These are phyloP conservation scores for Ophiostoma sp. DNA, from an alignment of 2,329 filamentous ascomycete genomes.

Conservation along the genomic window DNA sequence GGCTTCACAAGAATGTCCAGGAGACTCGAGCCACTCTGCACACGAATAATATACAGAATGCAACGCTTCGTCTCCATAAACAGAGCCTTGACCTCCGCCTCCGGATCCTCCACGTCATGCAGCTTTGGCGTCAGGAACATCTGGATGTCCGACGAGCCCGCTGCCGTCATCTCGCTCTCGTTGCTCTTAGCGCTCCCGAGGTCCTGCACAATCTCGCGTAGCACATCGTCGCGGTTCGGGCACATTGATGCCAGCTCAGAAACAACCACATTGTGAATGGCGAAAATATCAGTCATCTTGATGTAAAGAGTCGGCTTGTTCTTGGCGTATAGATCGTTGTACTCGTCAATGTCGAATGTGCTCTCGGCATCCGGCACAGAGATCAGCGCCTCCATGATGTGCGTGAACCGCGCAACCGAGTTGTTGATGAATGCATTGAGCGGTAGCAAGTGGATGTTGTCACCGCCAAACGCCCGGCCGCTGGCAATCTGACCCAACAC, in stretches of 20 bases:
- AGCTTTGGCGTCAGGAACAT: conserved; percentile 86
- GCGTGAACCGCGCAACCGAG: conserved; percentile 70
- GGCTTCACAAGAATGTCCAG: conserved; percentile 92
- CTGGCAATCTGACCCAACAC: conserved; percentile 83
- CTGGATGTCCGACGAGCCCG: conserved; percentile 82
- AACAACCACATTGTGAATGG: conserved; percentile 83
- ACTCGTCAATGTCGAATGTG: conserved; percentile 97
- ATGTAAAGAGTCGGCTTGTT: conserved; percentile 98
- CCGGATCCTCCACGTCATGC: conserved; percentile 85
- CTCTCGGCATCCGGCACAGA: conserved; percentile 79
- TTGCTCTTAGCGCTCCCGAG: conserved; percentile 95
- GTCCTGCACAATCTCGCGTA: conserved; percentile 88
- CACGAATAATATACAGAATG: conserved; percentile 93
- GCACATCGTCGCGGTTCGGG: conserved; percentile 73
- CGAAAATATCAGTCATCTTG: conserved; percentile 96
- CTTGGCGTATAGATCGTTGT: conserved; percentile 94
- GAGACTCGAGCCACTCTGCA: conserved; percentile 87
- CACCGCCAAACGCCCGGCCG: conserved; percentile 85
- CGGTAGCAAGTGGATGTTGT: conserved; percentile 93
- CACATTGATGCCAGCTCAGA: conserved; percentile 73
- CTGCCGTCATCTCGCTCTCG: conserved; percentile 84
- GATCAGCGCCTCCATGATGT: conserved; percentile 73
- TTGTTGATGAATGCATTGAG: conserved; percentile 87
- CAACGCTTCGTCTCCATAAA: conserved; percentile 99
- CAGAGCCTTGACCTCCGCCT: conserved; percentile 82